These are phyloP conservation scores for Penicillium turbatum DNA, from an alignment of 495 filamentous ascomycete species.

Conservation along the genomic window DNA sequence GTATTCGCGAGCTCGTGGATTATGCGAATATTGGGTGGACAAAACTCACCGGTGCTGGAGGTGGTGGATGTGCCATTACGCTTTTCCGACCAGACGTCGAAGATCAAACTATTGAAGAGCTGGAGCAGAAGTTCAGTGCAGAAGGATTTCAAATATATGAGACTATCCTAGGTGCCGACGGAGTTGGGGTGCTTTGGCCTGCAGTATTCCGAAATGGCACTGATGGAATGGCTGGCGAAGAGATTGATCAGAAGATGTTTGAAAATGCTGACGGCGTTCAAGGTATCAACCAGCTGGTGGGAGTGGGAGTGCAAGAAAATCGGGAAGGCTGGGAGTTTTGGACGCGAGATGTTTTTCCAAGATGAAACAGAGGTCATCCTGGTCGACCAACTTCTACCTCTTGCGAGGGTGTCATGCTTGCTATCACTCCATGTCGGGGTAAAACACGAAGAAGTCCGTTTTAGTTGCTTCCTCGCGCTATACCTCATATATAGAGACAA, in stretches of 20 bases:
- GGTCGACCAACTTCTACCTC: not conserved
- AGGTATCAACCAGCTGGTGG: conserved; percentile 66
- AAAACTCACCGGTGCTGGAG: conserved; percentile 94
- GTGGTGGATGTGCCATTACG: conserved; percentile 91
- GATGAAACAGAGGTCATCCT: not conserved
- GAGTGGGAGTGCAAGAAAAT: conserved; percentile 60
- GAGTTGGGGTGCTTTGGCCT: conserved; percentile 90
- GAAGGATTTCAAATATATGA: conserved; percentile 81
- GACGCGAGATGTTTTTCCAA: conserved; percentile 43
- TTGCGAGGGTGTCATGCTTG: not conserved
- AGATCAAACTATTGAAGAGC: conserved; percentile 46
- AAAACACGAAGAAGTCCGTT: no score
- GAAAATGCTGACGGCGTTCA: conserved; percentile 72
- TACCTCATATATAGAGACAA: no score
- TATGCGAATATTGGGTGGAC: conserved; percentile 86
- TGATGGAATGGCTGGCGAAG: conserved; percentile 70
- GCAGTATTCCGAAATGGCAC: conserved; percentile 72
- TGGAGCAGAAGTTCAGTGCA: conserved; percentile 61
- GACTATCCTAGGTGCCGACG: conserved; percentile 83
- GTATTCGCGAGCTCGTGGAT: conserved; percentile 86
- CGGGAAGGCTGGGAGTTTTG: conserved; percentile 93
- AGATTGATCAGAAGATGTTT: conserved; percentile 90
- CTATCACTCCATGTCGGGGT: not conserved
- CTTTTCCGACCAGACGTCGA: conserved; percentile 63
- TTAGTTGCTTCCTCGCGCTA: no score